Evolutionary conservation across 257 asterid species (phyloP), one percentile per base, ranked within the genome.

Genomic region (Nemophila menziesii): DNA sequence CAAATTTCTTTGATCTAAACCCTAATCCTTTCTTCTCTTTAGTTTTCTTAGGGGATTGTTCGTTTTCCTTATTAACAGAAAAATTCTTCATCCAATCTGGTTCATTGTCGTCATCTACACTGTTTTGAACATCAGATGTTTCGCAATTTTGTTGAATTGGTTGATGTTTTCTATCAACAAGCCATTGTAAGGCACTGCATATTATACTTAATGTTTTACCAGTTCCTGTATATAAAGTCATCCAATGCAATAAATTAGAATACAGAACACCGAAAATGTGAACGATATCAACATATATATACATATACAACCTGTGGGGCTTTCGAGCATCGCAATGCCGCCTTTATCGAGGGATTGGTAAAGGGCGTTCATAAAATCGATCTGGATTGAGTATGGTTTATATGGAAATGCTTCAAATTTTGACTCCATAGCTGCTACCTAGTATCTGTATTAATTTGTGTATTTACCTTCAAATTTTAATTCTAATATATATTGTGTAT

Each of bases 151-250:
- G 50, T 44, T 45, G 38, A 40, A 40, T 50, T 46, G 2, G 36
- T 13, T 56, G 34, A 16, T 77, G 66, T 71, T 67, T 78, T 47
- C 64, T 74, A 57, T 89, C 94, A 8, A 74, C 74, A 41, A 84
- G 80, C 98, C 98, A 89, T 51, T 89, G 98, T 66, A 89, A 60
- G 7, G 98, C 93, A 80, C 98, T 81, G 58, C 96, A 89, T 46
- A 84, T 89, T 53, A 89, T 81, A 66, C 98, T 89, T 23, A 89
- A 70, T 38, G 98, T 89, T 79, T 89, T 89, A 19, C 98, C 98
- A 49, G 98, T 89, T 46, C 98, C 98, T 86, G 76, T 0, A 63
- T 54, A 49, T 18, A 39, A 47, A 56, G 29, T 36, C 37, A 54
- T 16, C 22, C 11, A 44, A 53, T 33, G 7, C 15, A 48, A 22